These are phyloP conservation scores for Kazachstania psychrophila DNA, from an alignment of 805 yeast species.

Conservation along the genomic window DNA sequence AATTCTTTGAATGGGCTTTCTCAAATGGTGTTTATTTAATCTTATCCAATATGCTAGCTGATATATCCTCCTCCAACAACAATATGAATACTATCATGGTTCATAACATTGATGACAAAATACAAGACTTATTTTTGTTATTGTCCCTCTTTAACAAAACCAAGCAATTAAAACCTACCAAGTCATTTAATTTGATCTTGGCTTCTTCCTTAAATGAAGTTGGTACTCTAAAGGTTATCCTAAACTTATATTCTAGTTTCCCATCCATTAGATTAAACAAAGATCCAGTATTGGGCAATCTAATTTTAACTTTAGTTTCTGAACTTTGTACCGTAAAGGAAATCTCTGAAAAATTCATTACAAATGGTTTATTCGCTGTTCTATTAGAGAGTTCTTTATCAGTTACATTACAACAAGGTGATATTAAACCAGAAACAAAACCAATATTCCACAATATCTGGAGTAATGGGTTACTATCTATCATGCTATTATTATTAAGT, in stretches of 20 bases:
- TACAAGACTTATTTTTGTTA: slow-evolving; percentile 57
- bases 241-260: slow-evolving; percentile 60
- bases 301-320: slow-evolving; percentile 56
- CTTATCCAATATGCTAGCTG: slow-evolving; percentile 49
- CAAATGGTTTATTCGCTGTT: slow-evolving; percentile 55
- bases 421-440: slow-evolving; percentile 40
- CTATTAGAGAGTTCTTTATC: slow-evolving; percentile 71
- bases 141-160: slow-evolving; percentile 56
- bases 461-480: slow-evolving; percentile 74
- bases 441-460: slow-evolving; percentile 67
- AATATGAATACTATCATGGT: slow-evolving; percentile 28
- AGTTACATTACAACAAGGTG: slow-evolving; percentile 54
- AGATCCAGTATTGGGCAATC: slow-evolving; percentile 64
- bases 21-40: slow-evolving; percentile 57
- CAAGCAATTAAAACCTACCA: slow-evolving; percentile 40
- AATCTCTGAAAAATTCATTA: slow-evolving; percentile 58
- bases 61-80: slow-evolving; percentile 34
- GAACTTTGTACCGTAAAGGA: slow-evolving; percentile 54
- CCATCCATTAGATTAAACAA: slow-evolving; percentile 50
- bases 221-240: slow-evolving; percentile 52
- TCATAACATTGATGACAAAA: slow-evolving; percentile 36
- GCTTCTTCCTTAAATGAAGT: slow-evolving; percentile 45
- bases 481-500: slow-evolving; percentile 49
- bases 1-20: slow-evolving; percentile 52
- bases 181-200: slow-evolving; percentile 40